phyloP scores from a whole-genome alignment of 495 filamentous ascomycete genomes.

The Neurospora africana region DNA sequence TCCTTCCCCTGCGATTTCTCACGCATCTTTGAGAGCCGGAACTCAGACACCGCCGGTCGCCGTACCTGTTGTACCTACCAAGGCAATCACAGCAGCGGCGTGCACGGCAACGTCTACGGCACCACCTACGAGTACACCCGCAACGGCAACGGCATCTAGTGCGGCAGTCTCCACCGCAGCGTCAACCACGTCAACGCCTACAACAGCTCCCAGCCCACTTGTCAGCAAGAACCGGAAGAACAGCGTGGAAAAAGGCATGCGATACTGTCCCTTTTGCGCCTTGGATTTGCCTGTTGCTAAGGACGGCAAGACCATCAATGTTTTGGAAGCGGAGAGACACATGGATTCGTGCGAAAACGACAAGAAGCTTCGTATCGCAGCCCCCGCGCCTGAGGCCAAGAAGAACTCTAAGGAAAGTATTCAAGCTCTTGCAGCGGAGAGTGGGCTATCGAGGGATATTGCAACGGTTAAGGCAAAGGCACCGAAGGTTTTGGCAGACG shows the following conservation, averaged over 20 bases:
- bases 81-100: slow-evolving; percentile 2
- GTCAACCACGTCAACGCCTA: background rate
- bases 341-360: background rate
- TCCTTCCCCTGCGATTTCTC: slow-evolving; percentile 27
- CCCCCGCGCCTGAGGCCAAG: slow-evolving; percentile 26
- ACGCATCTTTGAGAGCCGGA: slow-evolving; percentile 11
- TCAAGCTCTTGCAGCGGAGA: slow-evolving; percentile 34
- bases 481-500: slow-evolving; percentile 36
- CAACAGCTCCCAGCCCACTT: slow-evolving; percentile 6
- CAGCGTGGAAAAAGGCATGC: background rate
- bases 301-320: background rate
- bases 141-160: background rate
- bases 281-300: background rate
- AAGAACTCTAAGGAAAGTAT: slow-evolving; percentile 41
- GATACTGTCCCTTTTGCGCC: background rate
- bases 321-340: background rate
- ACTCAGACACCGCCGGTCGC: slow-evolving; percentile 15
- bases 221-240: slow-evolving; percentile 10
- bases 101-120: background rate
- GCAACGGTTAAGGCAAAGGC: slow-evolving; percentile 31
- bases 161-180: background rate
- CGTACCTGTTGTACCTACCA: slow-evolving; percentile 14
- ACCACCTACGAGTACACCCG: background rate
- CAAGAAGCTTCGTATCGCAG: slow-evolving; percentile 4
- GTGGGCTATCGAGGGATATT: slow-evolving; percentile 37